Evolutionary conservation across 306 rosid genomes (phyloP).

Genomic region (Ziziphus jujuba): DNA sequence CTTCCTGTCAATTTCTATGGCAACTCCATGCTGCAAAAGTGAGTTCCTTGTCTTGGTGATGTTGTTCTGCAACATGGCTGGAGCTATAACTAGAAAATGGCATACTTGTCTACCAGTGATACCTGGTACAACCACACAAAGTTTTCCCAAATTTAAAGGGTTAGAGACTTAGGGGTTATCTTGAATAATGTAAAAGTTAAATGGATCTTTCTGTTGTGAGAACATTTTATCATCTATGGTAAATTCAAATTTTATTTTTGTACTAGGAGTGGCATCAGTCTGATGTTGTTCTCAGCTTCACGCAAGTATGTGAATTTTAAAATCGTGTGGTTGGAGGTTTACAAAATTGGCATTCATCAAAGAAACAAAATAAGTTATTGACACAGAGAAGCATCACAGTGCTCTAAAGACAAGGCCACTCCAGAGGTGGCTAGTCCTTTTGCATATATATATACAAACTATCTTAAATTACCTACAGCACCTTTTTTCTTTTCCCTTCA

Average conservation of each 20-base stretch:
- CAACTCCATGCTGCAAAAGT: slow-evolving; percentile 24
- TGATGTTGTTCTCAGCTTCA: too few relatives aligned
- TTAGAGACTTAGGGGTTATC: too few relatives aligned
- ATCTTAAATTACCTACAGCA: slow-evolving; percentile 13
- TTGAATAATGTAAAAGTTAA: slow-evolving; percentile 3
- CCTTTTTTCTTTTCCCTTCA: not conserved
- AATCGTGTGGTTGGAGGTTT: not conserved
- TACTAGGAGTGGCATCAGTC: too few relatives aligned
- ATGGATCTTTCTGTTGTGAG: slow-evolving; percentile 2
- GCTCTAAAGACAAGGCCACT: not conserved
- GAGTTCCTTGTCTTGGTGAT: not conserved
- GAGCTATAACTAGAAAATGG: slow-evolving; percentile 4
- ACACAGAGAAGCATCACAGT: not conserved
- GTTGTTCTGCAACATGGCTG: slow-evolving; percentile 20
- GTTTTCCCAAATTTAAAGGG: not conserved
- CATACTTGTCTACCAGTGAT: slow-evolving; percentile 11
- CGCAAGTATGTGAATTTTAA: too few relatives aligned
- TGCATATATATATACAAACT: slow-evolving; percentile 28
- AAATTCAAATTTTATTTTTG: not conserved
- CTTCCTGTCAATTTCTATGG: slow-evolving; percentile 22
- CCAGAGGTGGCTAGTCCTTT: not conserved
- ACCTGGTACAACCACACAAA: not conserved
- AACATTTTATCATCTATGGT: not conserved
- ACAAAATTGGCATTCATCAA: slow-evolving; percentile 8
- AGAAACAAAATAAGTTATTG: slow-evolving; percentile 4